Evolutionary conservation across 208 protist species (phyloP).

Genomic region (Novymonas esmeraldas): DNA sequence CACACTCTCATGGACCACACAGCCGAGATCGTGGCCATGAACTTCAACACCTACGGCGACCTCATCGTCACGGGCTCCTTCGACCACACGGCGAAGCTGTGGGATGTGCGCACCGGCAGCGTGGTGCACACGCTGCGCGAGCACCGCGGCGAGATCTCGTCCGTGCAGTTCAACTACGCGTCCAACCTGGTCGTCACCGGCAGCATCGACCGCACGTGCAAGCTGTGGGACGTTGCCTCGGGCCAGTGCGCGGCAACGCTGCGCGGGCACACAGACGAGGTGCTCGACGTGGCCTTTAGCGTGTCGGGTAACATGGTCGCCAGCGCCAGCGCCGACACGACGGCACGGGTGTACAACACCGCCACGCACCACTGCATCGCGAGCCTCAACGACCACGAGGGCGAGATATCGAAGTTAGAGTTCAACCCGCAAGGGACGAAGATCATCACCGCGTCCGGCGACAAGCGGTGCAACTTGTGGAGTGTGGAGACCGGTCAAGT

Average conservation of each 20-base stretch:
- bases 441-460: conserved; percentile 93
- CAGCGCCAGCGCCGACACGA: conserved; percentile 95
- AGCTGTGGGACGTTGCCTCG: conserved; percentile 94
- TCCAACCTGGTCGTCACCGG: conserved; percentile 91
- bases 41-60: conserved; percentile 91
- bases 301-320: conserved; percentile 86
- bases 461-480: conserved; percentile 96
- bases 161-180: conserved; percentile 93
- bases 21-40: conserved; percentile 93
- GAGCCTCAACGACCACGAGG: conserved; percentile 91
- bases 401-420: conserved; percentile 94
- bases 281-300: conserved; percentile 95
- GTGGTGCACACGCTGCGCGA: conserved; percentile 89
- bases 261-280: conserved; percentile 92
- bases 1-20: conserved; percentile 93
- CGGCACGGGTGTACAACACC: conserved; percentile 93
- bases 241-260: conserved; percentile 91
- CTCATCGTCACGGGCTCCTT: conserved; percentile 95
- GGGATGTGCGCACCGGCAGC: conserved; percentile 90
- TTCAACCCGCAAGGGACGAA: conserved; percentile 97
- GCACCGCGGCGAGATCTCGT: conserved; percentile 95
- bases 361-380: conserved; percentile 88
- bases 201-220: conserved; percentile 95
- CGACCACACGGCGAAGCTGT: conserved; percentile 94
- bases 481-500: conserved; percentile 82